Percentiles rank a stretch among this genome's conserved stretches.
phyloP scores from a whole-genome alignment of 441 rosid genomes.

The Eruca vesicaria region DNA sequence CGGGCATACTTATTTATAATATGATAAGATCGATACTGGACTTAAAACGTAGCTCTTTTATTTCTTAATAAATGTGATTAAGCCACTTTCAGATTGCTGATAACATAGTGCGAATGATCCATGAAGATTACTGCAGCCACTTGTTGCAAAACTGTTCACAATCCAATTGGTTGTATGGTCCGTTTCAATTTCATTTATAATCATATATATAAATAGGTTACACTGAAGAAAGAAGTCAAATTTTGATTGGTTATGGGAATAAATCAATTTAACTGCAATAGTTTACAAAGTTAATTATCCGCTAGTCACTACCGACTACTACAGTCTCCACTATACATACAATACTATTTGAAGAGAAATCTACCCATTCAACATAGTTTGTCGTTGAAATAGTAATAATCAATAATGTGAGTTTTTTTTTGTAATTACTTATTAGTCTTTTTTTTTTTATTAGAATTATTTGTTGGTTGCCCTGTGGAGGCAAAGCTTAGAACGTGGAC shows the following conservation, averaged over 20 bases:
- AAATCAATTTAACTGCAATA: background rate
- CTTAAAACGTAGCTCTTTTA: background rate
- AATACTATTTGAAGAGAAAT: slow-evolving; percentile 7
- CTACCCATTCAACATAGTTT: slow-evolving; percentile 15
- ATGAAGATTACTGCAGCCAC: background rate
- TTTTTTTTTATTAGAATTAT: slow-evolving; percentile 26
- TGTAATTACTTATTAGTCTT: slow-evolving; percentile 5
- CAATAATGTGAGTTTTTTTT: slow-evolving; percentile 18
- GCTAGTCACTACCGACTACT: slow-evolving; percentile 2
- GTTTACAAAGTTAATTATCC: slow-evolving; percentile 3
- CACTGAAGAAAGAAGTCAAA: background rate
- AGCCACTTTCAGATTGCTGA: background rate
- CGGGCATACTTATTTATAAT: background rate
- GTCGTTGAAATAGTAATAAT: slow-evolving; percentile 16
- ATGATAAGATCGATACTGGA: slow-evolving; percentile 8
- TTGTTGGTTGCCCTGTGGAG: slow-evolving; percentile 37
- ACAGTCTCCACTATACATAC: slow-evolving; percentile 12
- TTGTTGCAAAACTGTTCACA: slow-evolving; percentile 1
- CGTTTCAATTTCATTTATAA: background rate
- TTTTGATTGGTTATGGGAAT: background rate
- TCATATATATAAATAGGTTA: background rate
- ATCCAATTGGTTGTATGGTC: background rate
- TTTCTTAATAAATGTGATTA: slow-evolving; percentile 12
- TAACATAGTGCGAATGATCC: background rate
- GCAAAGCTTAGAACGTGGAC: slow-evolving; percentile 35